phyloP scores from a whole-genome alignment of 495 filamentous ascomycete genomes.

The Amphirosellinia nigrospora region DNA sequence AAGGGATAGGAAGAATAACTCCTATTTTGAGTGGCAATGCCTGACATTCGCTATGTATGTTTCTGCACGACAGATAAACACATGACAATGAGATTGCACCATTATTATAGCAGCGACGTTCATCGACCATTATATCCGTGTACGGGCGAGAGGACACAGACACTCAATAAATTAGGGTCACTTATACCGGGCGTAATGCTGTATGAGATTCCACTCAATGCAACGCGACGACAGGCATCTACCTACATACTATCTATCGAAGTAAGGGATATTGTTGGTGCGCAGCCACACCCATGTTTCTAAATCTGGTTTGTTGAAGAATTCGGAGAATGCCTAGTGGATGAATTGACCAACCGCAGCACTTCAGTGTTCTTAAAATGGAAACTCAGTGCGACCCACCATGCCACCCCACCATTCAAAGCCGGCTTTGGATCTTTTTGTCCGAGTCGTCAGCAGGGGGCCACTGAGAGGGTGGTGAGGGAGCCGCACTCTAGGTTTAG shows the following conservation, averaged over 20 bases:
- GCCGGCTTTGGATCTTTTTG: conserved; percentile 8
- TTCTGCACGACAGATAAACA: neutral
- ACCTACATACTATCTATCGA: neutral
- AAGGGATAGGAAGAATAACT: neutral
- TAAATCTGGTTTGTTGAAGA: neutral
- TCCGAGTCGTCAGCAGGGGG: neutral
- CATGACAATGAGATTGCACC: neutral
- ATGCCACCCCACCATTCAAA: neutral
- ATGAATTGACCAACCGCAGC: neutral
- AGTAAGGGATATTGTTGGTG: neutral
- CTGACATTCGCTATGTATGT: neutral
- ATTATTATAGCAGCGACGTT: neutral
- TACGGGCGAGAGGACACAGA: neutral
- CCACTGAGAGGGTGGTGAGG: neutral
- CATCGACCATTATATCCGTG: neutral
- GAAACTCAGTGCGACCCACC: conserved; percentile 6
- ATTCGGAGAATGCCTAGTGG: neutral
- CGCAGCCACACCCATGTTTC: conserved; percentile 1
- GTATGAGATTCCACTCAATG: neutral
- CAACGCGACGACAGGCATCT: neutral
- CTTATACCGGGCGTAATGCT: neutral
- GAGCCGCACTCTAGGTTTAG: neutral
- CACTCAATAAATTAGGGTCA: neutral
- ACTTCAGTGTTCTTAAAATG: conserved; percentile 21
- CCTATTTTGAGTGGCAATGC: neutral